These are phyloP conservation scores for Papiliotrema flavescens DNA, from an alignment of 1,284 basidiomycete species.

Conservation along the genomic window DNA sequence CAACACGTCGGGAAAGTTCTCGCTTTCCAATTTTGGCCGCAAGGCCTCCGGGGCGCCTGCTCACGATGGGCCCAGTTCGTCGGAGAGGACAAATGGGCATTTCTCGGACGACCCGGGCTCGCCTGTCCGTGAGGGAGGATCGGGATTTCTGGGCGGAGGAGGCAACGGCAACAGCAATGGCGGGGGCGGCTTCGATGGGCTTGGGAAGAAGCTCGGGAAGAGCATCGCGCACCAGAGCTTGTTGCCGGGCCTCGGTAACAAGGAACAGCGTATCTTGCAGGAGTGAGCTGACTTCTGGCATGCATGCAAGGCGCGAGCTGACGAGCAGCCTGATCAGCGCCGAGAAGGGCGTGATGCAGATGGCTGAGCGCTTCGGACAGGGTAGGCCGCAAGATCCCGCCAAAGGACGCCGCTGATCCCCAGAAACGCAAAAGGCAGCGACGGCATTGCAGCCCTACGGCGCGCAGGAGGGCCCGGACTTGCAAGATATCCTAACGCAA, in stretches of 20 bases:
- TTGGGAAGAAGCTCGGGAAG: slow-evolving; percentile 40
- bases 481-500: slow-evolving; percentile 70
- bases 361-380: slow-evolving; percentile 54
- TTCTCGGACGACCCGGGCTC: slow-evolving; percentile 2
- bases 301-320: slow-evolving; percentile 2
- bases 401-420: slow-evolving; percentile 26
- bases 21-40: slow-evolving; percentile 30
- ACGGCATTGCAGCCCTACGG: slow-evolving; percentile 77
- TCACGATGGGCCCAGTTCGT: slow-evolving; percentile 9
- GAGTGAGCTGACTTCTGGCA: slow-evolving; percentile 27
- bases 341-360: slow-evolving; percentile 76
- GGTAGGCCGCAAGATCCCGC: slow-evolving; percentile 11
- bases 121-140: slow-evolving; percentile 1
- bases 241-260: slow-evolving; percentile 72
- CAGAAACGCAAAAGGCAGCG: slow-evolving; percentile 70
- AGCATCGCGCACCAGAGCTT: slow-evolving; percentile 42
- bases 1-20: slow-evolving; percentile 40
- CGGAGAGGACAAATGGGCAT: not conserved
- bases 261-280: slow-evolving; percentile 75
- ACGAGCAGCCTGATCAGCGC: slow-evolving; percentile 71
- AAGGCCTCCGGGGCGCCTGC: slow-evolving; percentile 15
- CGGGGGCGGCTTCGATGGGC: slow-evolving; percentile 18
- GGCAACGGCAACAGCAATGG: slow-evolving; percentile 11
- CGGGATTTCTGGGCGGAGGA: slow-evolving; percentile 2
- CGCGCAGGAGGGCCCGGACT: slow-evolving; percentile 77